Evolutionary conservation across 1,284 basidiomycete genomes (phyloP).

Genomic region (Meira miltonrushii): DNA sequence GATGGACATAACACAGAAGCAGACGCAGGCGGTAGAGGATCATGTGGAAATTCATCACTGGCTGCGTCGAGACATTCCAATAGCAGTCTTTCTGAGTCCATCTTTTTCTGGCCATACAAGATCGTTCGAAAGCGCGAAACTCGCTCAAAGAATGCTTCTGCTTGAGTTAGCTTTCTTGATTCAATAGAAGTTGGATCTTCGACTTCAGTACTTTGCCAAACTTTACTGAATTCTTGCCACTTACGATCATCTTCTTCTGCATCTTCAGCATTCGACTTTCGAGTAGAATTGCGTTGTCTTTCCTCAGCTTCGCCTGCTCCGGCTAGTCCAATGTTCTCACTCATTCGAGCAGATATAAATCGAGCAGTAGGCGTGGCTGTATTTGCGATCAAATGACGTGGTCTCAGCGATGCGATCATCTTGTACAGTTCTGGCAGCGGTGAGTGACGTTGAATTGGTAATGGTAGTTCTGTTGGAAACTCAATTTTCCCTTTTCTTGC

Average conservation of each 20-base stretch:
- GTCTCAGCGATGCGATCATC: constrained; percentile 3
- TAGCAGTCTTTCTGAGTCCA: neutral
- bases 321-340: neutral
- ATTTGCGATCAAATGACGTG: constrained; percentile 10
- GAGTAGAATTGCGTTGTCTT: neutral
- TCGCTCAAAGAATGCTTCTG: neutral
- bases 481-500: neutral
- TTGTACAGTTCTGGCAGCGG: constrained; percentile 9
- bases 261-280: neutral
- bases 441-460: constrained; percentile 11
- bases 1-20: neutral
- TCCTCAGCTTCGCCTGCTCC: neutral
- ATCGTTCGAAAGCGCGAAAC: neutral
- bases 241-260: neutral
- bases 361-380: constrained; percentile 2
- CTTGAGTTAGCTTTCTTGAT: neutral
- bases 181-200: neutral
- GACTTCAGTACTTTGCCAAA: neutral
- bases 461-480: neutral
- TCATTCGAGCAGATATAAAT: constrained; percentile 2
- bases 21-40: neutral
- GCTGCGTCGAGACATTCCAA: neutral
- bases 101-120: neutral
- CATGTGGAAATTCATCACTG: neutral
- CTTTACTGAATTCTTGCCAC: neutral